Conservation (phyloP, 2,329 filamentous ascomycete species). For the Stagonosporopsis cucurbitacearum region DNA sequence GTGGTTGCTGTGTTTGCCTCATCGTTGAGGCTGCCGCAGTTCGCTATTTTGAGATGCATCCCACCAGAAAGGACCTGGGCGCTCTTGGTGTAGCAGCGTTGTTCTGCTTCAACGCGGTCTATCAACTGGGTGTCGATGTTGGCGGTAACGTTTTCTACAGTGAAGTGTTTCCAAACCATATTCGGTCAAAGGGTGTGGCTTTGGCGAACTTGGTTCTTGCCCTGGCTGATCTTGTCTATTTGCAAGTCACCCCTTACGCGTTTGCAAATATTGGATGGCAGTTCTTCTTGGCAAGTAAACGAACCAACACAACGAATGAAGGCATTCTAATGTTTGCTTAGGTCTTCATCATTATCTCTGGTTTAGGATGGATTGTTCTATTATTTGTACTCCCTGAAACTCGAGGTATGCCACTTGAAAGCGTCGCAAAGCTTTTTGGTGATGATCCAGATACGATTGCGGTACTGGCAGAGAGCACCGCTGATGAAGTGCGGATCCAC, state of each 20-base stretch:
- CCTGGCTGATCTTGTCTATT: slow-evolving; percentile 13
- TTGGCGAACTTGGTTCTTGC: not conserved
- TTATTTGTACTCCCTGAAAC: not conserved
- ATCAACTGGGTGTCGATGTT: slow-evolving; percentile 32
- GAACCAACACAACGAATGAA: no score
- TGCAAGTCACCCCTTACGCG: slow-evolving; percentile 39
- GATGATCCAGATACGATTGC: not conserved
- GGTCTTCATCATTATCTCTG: slow-evolving; percentile 31
- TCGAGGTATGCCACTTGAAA: not conserved
- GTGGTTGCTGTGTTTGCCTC: slow-evolving; percentile 29
- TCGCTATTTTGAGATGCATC: not conserved
- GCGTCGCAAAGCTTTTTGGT: slow-evolving; percentile 1
- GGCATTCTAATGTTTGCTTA: not conserved
- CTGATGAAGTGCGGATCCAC: not conserved
- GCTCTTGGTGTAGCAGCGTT: slow-evolving; percentile 8
- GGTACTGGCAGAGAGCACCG: not conserved
- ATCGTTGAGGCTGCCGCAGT: slow-evolving; percentile 28
- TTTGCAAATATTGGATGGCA: slow-evolving; percentile 43
- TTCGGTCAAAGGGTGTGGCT: slow-evolving; percentile 32
- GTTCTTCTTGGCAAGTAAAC: slow-evolving; percentile 34
- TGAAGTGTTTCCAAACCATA: slow-evolving; percentile 31
- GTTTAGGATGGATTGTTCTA: not conserved
- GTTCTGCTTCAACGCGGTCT: slow-evolving; percentile 34
- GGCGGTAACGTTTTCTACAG: slow-evolving; percentile 29
- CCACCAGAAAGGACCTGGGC: not conserved